Evolutionary conservation across 148 eudicot species (phyloP).

Genomic region (Camellia lanceoleosa): DNA sequence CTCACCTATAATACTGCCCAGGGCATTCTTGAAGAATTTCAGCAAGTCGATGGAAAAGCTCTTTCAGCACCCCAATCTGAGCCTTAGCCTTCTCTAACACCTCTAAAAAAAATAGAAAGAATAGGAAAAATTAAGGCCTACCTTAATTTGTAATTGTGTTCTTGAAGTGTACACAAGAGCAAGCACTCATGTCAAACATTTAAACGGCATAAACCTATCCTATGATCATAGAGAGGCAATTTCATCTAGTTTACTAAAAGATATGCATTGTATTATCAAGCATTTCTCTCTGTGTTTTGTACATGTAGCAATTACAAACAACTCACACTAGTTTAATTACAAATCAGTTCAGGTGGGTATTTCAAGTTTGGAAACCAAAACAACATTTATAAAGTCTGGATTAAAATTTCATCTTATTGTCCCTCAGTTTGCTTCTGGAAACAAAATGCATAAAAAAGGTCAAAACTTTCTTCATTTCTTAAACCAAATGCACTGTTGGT

Average conservation of each 20-base stretch:
- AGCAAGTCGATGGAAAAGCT: constrained; percentile 58
- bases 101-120: constrained; percentile 34
- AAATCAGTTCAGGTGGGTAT: neutral
- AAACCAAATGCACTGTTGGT: neutral
- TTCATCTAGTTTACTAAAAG: no score
- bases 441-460: neutral
- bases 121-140: neutral
- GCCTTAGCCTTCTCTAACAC: constrained; percentile 76
- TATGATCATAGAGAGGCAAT: no score
- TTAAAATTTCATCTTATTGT: neutral
- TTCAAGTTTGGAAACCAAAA: constrained; percentile 4
- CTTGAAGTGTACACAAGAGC: neutral
- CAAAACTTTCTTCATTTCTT: neutral
- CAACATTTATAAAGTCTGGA: neutral
- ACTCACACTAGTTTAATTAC: neutral
- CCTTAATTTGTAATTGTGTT: neutral
- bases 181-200: neutral
- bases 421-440: neutral
- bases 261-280: no score
- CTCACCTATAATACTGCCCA: constrained; percentile 88
- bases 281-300: neutral
- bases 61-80: constrained; percentile 63
- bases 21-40: constrained; percentile 77
- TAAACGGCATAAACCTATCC: neutral
- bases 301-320: neutral